phyloP scores from a whole-genome alignment of 805 yeast species.

The Metschnikowia aberdeeniae region DNA sequence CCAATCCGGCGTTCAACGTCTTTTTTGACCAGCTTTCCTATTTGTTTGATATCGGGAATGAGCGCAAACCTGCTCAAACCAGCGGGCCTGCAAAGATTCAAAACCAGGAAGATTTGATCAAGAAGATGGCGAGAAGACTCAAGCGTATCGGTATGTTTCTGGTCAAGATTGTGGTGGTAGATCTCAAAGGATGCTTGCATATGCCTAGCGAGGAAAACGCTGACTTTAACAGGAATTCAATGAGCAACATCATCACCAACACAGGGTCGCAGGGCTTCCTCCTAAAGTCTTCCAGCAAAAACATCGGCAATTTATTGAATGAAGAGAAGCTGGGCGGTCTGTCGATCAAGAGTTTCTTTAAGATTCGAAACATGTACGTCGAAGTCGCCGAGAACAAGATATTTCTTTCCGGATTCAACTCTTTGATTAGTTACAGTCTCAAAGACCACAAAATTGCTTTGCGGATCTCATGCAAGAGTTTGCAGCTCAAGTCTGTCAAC shows the following conservation, averaged over 20 bases:
- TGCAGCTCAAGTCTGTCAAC: constrained; percentile 33
- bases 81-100: background rate
- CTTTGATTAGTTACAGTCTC: constrained; percentile 25
- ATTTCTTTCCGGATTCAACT: constrained; percentile 24
- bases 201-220: constrained; percentile 21
- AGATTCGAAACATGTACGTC: constrained; percentile 27
- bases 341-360: constrained; percentile 24
- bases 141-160: constrained; percentile 9
- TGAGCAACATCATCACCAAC: constrained; percentile 24
- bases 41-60: constrained; percentile 8
- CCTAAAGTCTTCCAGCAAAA: constrained; percentile 26
- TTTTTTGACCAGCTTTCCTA: constrained; percentile 36
- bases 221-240: constrained; percentile 20
- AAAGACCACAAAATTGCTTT: constrained; percentile 20
- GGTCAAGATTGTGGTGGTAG: constrained; percentile 28
- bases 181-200: constrained; percentile 26
- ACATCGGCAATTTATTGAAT: constrained; percentile 14
- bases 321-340: constrained; percentile 1
- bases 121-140: background rate
- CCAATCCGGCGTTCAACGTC: constrained; percentile 33
- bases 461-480: constrained; percentile 23
- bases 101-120: background rate
- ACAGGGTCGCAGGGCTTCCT: constrained; percentile 22
- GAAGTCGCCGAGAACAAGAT: constrained; percentile 31
- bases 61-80: background rate